Base-by-base conservation (phyloP, 2,329 filamentous ascomycete species). In the Alternaria incomplexa region DNA sequence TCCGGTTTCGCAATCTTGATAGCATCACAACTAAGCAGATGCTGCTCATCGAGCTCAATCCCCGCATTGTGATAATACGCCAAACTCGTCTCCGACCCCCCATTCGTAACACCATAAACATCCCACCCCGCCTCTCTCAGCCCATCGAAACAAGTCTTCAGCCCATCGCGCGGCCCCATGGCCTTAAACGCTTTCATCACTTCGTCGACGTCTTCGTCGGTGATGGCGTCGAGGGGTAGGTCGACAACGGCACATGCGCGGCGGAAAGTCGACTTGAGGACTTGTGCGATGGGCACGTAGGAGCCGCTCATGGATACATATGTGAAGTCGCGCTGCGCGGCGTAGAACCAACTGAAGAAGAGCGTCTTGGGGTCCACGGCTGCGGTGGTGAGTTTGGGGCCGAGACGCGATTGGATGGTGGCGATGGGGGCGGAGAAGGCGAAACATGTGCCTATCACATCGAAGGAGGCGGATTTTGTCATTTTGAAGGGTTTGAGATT, bases 321-420 rank as follows among this genome's bases (percentile, higher is more conserved):
- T 20, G 71, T 74, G 36, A 74, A 74, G 63, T 74, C 71, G 23
- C 71, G 70, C 11, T 74, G 71, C 0, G 70, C 71, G 8, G 71
- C 70, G 40, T 74, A 74, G 63, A 74, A 74, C 71, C 71, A 74
- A 13, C 65, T 47, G 61, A 74, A 74, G 63, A 74, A 74, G 20
- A 74, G 66, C 1, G 71, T 68, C 17, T 71, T 74, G 7, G 70
- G 58, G 45, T 73, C 70, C 6, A 62, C 44, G 15, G 60, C 50
- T 4, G 58, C 58, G 30, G 67, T 60, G 30, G 48, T 43, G 10
- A 73, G 68, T 25, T 64, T 68, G 4, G 51, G 32, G 40, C 66
- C 64, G 10, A 73, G 65, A 2, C 63, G 67, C 2, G 52, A 30
- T 30, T 69, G 63, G 56, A 74, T 74, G 45, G 64, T 55, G 36